These are phyloP conservation scores for Cytospora schulzeri DNA, from an alignment of 2,329 filamentous ascomycete genomes.

Conservation along the genomic window DNA sequence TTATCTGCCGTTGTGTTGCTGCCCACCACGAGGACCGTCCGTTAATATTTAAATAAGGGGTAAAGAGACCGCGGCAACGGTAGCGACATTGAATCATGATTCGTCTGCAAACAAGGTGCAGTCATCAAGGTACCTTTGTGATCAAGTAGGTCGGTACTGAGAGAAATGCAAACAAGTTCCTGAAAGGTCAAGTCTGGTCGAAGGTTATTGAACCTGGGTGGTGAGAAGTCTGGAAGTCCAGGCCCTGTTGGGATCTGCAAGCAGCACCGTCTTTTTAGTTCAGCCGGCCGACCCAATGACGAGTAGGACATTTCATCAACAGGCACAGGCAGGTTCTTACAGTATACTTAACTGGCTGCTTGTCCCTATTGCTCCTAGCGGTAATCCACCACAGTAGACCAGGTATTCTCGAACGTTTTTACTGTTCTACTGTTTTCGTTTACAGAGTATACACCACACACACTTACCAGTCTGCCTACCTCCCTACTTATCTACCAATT, in stretches of 20 bases:
- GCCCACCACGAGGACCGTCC: neutral
- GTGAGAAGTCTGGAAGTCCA: neutral
- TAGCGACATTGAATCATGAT: neutral
- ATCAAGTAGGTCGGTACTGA: constrained; percentile 1
- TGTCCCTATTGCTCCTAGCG: neutral
- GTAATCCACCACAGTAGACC: too few relatives aligned
- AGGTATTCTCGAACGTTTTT: neutral
- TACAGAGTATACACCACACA: too few relatives aligned
- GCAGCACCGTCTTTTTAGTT: constrained; percentile 16
- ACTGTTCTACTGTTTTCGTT: constrained; percentile 4
- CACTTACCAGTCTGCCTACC: too few relatives aligned
- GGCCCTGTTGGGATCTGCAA: too few relatives aligned
- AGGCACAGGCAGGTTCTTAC: constrained; percentile 6
- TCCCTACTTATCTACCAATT: neutral
- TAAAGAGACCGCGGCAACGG: neutral
- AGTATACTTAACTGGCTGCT: constrained; percentile 12
- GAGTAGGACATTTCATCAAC: constrained; percentile 22
- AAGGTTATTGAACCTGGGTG: constrained; percentile 23
- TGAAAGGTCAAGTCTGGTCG: neutral
- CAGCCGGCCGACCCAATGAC: constrained; percentile 23
- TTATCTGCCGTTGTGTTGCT: neutral
- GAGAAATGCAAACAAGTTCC: neutral
- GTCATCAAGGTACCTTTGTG: too few relatives aligned
- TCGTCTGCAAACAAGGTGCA: neutral
- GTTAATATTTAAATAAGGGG: neutral